These are phyloP conservation scores for Quercus lobata DNA, from an alignment of 331 rosid species.

Conservation along the genomic window DNA sequence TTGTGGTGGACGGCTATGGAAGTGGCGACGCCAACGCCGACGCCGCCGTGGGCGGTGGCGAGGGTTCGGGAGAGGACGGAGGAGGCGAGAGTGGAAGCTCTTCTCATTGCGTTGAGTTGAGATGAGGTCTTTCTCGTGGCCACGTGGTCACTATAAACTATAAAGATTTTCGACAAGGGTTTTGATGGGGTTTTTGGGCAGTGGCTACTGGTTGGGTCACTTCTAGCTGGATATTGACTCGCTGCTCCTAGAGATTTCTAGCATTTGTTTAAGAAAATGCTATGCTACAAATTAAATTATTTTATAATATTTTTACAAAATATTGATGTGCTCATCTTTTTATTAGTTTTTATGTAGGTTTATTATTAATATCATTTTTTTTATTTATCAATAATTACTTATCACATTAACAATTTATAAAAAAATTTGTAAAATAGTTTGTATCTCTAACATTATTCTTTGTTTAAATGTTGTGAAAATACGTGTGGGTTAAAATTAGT, in stretches of 20 bases:
- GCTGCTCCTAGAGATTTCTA: no score
- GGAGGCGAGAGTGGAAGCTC: constrained; percentile 45
- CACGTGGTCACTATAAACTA: no score
- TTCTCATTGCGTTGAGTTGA: constrained; percentile 49
- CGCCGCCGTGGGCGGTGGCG: constrained; percentile 37
- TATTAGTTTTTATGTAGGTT: fast-evolving
- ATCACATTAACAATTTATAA: fast-evolving
- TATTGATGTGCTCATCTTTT: fast-evolving
- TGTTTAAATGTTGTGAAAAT: fast-evolving
- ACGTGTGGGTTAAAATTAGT: fast-evolving
- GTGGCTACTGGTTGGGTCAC: no score
- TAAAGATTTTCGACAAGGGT: no score
- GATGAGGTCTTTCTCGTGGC: no score
- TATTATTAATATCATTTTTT: fast-evolving
- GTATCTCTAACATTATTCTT: fast-evolving
- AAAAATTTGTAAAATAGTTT: no score
- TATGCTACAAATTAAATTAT: no score
- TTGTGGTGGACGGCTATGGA: constrained; percentile 22
- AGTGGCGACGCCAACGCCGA: constrained; percentile 4
- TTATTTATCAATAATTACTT: fast-evolving
- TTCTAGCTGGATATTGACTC: no score
- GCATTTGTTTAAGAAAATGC: no score
- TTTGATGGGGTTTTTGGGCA: no score
- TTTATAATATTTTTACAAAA: no score
- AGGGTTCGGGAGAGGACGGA: constrained; percentile 46